Evolutionary conservation across 148 eudicot species (phyloP), one percentile per base, ranked within the genome.

Genomic region (Cornus suecica): DNA sequence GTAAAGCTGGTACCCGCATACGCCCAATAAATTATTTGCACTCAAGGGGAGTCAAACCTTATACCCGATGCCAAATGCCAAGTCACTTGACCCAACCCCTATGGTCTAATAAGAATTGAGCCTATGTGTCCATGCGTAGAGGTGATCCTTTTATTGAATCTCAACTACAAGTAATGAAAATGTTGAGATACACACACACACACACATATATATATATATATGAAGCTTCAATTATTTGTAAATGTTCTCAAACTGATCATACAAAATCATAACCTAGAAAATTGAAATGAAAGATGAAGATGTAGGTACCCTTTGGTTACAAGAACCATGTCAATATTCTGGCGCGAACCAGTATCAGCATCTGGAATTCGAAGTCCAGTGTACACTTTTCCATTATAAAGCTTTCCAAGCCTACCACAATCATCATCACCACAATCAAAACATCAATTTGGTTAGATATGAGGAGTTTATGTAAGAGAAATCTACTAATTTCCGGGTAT

Each of bases 291-390:
- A 58, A 22, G 16, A 56, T 56, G 62, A 22, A 58, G 62, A 58
- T 58, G 22, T 58, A 56, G 60, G 52, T 84, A 94, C 98, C 88
- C 76, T 77, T 89, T 78, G 60, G 92, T 81, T 42, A 92, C 76
- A 32, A 86, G 87, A 83, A 94, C 95, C 45, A 94, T 52, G 83
- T 94, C 97, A 67, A 89, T 81, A 75, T 82, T 88, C 56, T 84
- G 87, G 2, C 81, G 91, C 29, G 92, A 84, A 72, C 82, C 89
- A 2, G 92, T 76, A 77, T 94, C 98, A 4, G 91, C 84, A 66
- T 94, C 97, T 20, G 98, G 98, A 73, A 94, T 89, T 61, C 88
- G 91, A 34, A 94, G 97, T 26, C 95, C 98, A 1, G 89, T 84
- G 72, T 81, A 88, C 0, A 81, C 95, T 79, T 88, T 92, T 16